phyloP scores from a whole-genome alignment of 345 rosid genomes.

The Citrus sp. region DNA sequence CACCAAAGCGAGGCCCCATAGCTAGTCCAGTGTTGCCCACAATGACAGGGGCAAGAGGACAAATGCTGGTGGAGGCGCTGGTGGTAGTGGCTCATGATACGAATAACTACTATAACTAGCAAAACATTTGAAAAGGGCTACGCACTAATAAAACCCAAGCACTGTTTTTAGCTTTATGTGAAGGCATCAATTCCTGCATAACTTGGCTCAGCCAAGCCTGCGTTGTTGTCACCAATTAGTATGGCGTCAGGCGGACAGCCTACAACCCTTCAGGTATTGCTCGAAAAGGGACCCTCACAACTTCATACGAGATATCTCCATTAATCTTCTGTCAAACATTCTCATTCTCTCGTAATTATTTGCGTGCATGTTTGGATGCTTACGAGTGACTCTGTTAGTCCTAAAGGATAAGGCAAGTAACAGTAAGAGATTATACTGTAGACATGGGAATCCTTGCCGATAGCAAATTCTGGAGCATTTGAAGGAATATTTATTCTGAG shows the following conservation, averaged over 20 bases:
- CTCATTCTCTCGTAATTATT: background rate
- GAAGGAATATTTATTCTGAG: background rate
- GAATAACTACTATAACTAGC: slow-evolving; percentile 25
- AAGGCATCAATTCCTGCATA: slow-evolving; percentile 13
- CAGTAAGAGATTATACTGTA: background rate
- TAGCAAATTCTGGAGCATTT: background rate
- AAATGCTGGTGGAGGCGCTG: slow-evolving; percentile 60
- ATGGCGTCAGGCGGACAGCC: slow-evolving; percentile 14
- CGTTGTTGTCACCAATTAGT: slow-evolving; percentile 18
- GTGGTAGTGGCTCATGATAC: slow-evolving; percentile 52
- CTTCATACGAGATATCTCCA: background rate
- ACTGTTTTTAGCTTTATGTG: slow-evolving; percentile 22
- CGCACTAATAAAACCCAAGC: slow-evolving; percentile 25
- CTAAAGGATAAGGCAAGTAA: background rate
- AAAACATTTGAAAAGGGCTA: slow-evolving; percentile 32
- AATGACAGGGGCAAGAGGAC: slow-evolving; percentile 43
- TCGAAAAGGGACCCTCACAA: slow-evolving; percentile 8
- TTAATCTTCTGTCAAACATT: background rate
- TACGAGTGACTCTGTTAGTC: background rate
- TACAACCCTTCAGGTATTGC: slow-evolving; percentile 21
- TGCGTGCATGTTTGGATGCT: background rate
- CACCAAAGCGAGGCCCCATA: slow-evolving; percentile 17
- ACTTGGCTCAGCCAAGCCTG: slow-evolving; percentile 6
- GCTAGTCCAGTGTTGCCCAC: slow-evolving; percentile 31
- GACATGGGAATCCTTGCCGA: background rate